Evolutionary conservation across 1,139 yeast genomes (phyloP), one percentile per base, ranked within the genome.

Genomic region (Suhomyces taliae): DNA sequence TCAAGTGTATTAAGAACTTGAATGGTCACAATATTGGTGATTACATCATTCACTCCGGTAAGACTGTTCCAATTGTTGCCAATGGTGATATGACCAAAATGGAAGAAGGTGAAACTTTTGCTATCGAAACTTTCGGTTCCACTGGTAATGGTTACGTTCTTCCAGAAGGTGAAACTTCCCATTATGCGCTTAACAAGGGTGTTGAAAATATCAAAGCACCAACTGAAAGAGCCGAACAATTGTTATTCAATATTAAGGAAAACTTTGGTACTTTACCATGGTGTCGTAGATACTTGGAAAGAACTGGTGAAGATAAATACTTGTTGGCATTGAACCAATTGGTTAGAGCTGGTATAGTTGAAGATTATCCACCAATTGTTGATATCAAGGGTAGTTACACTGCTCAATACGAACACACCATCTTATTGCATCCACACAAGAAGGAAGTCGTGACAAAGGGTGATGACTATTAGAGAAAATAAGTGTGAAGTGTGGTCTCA

Each of bases 31-130:
- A 85, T 62, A 95, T 93, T 58, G 84, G 81, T 34, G 91, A 85
- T 46, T 90, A 77, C 68, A 77, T 76, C 45, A 93, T 93, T 60
- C 99, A 93, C 68, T 95, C 91, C 35, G 98, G 97, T 53, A 93
- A 93, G 66, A 83, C 95, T 19, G 98, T 93, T 41, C 99, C 99
- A 19, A 93, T 95, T 62, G 95, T 93, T 37, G 87, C 91, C 61
- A 89, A 88, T 59, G 93, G 91, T 10, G 99, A 93, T 66, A 81
- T 81, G 69, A 91, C 98, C 26, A 91, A 91, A 76, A 91, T 93
- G 97, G 99, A 95, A 67, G 99, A 93, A 72, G 97, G 97, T 52
- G 99, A 93, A 66, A 86, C 90, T 3, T 93, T 90, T 75, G 99
- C 99, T 47, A 91, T 95, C 61, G 99, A 93, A 69, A 93, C 99